Evolutionary conservation across 495 filamentous ascomycete species (phyloP), one percentile per base, ranked within the genome.

Genomic region (Aspergillus bridgeri): DNA sequence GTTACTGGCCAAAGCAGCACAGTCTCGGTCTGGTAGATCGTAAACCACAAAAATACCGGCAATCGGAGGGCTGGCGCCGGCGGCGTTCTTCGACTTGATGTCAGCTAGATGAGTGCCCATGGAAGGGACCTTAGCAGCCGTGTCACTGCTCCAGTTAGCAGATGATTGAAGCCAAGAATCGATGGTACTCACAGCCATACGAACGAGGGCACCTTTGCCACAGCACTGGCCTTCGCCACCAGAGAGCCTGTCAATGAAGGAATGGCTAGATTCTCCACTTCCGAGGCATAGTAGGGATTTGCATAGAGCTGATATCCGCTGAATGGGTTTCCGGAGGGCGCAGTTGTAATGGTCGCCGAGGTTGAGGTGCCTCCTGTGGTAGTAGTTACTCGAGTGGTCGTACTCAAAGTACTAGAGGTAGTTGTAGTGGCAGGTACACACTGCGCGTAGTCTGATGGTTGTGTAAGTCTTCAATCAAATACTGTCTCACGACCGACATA

Each of bases 11-110:
- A 83, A 77, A 56, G 88, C 88, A 33, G 88, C 85, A 69, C 88
- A 91, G 68, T 91, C 88, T 73, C 88, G 85, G 59, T 87, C 87
- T 44, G 87, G 88, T 25, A 91, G 74, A 72, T 91, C 86, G 70
- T 91, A 91, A 64, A 90, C 82, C 64, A 91, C 88, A 57, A 86
- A 79, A 64, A 81, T 81, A 21, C 72, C 71, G 44, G 78, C 71
- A 60, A 81, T 74, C 50, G 67, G 67, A 21, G 75, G 79, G 25
- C 47, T 69, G 15, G 70, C 71, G 38, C 85, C 84, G 27, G 82
- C 78, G 48, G 78, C 79, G 64, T 86, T 73, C 62, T 80, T 65
- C 62, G 79, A 72, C 49, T 81, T 74, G 56, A 86, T 82, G 42
- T 85, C 80, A 17, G 64, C 66, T 45, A 88, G 65, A 23, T 80